These are phyloP conservation scores for Silene noctiflora DNA, from an alignment of 179 eudicot genomes.

Conservation along the genomic window DNA sequence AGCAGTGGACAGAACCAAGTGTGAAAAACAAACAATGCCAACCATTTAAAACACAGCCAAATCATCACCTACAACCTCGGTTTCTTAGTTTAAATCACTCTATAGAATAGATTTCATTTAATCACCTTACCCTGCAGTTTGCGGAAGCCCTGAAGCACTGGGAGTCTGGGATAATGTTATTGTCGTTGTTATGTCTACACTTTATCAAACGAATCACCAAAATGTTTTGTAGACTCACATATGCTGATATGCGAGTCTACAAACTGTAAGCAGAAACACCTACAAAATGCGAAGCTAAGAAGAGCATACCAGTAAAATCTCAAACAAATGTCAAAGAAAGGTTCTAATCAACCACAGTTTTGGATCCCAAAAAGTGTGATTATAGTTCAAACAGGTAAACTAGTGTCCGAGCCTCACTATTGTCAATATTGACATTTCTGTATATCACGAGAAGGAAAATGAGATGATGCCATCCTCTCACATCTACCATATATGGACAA, in stretches of 20 bases:
- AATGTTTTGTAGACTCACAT: background rate
- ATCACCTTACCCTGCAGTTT: too few relatives aligned
- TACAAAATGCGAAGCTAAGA: too few relatives aligned
- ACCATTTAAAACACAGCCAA: background rate
- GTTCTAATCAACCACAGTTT: background rate
- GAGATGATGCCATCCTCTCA: too few relatives aligned
- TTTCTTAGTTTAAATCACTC: background rate
- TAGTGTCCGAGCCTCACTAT: too few relatives aligned
- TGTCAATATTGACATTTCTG: background rate
- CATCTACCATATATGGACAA: too few relatives aligned
- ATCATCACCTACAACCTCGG: background rate
- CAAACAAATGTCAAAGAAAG: slow-evolving; percentile 7
- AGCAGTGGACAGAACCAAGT: background rate
- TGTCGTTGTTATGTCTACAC: too few relatives aligned
- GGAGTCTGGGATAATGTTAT: too few relatives aligned
- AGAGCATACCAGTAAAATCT: background rate
- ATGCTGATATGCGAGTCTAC: background rate
- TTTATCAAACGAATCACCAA: too few relatives aligned
- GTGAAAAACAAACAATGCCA: background rate
- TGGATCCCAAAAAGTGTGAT: background rate
- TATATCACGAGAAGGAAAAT: background rate
- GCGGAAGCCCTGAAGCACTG: too few relatives aligned
- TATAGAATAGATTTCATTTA: background rate
- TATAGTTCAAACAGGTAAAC: too few relatives aligned
- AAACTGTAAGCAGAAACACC: too few relatives aligned